These are phyloP conservation scores for Saposhnikovia divaricata DNA, from an alignment of 129 eudicot species.

Conservation along the genomic window DNA sequence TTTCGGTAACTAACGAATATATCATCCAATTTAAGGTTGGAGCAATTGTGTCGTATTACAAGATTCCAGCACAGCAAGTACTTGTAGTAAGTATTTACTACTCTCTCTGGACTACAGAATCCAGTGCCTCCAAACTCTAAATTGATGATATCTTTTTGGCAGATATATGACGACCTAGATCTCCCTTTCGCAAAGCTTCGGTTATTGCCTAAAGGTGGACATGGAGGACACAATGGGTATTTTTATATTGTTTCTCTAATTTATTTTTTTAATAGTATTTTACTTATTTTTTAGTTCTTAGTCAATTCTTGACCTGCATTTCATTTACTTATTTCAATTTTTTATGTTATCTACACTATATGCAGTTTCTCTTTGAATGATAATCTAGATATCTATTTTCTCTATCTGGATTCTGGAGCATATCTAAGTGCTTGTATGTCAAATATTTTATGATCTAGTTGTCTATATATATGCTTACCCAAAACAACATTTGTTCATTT, in stretches of 20 bases:
- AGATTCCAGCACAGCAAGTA: conserved; percentile 85
- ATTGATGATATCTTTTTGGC: conserved; percentile 16
- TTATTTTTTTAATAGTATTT: too few species aligned
- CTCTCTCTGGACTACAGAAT: conserved; percentile 7
- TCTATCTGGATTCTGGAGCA: not conserved
- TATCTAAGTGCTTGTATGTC: not conserved
- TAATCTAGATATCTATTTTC: not conserved
- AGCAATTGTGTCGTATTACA: conserved; percentile 74
- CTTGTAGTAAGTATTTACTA: conserved; percentile 52
- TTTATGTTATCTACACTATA: not conserved
- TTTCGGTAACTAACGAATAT: conserved; percentile 4
- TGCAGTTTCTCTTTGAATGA: not conserved
- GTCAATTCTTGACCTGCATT: not conserved
- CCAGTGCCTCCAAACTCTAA: not conserved
- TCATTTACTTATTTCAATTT: not conserved
- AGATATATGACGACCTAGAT: conserved; percentile 92
- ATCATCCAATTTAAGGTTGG: conserved; percentile 54
- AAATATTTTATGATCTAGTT: too few species aligned
- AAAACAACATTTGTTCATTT: not conserved
- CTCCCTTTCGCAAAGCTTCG: conserved; percentile 89
- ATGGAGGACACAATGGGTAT: conserved; percentile 99
- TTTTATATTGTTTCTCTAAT: not conserved
- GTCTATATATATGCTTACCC: not conserved
- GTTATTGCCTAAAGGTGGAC: conserved; percentile 93
- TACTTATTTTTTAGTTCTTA: not conserved